Percentiles rank a stretch among this genome's conserved stretches.
Conservation (phyloP, 805 yeast genomes). For the Saccharomycopsis lassenensis region DNA sequence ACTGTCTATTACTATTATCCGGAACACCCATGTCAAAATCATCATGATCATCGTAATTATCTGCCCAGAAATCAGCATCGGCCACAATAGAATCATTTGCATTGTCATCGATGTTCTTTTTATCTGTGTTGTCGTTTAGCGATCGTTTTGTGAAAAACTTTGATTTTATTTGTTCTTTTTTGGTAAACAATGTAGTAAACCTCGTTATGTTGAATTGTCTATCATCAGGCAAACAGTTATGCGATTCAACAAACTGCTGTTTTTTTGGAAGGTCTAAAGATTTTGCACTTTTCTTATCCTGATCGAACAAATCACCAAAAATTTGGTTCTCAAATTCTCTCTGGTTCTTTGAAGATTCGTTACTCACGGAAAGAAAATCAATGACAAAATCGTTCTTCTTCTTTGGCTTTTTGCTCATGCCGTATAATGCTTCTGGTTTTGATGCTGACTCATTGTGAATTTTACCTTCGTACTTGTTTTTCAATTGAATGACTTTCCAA, state of each 20-base stretch:
- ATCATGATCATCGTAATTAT: neutral
- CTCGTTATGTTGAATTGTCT: neutral
- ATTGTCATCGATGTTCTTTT: neutral
- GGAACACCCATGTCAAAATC: too few species aligned
- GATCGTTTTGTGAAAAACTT: neutral
- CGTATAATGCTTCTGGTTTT: too few species aligned
- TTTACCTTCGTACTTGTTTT: slow-evolving; percentile 30
- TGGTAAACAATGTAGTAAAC: neutral
- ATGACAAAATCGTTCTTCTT: slow-evolving; percentile 31
- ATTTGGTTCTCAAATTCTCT: slow-evolving; percentile 30
- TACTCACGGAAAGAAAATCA: slow-evolving; percentile 30
- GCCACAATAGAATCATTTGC: neutral
- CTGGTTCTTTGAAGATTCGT: slow-evolving; percentile 21
- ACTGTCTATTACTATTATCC: too few species aligned
- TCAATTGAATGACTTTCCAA: slow-evolving; percentile 70
- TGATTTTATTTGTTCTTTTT: neutral
- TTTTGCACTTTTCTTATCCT: slow-evolving; percentile 27
- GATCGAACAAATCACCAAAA: too few species aligned
- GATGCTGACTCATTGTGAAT: too few species aligned
- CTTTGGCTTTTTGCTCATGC: too few species aligned
- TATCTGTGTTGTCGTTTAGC: too few species aligned
- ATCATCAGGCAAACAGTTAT: slow-evolving; percentile 42
- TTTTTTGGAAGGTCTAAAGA: slow-evolving; percentile 33
- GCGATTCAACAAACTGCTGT: slow-evolving; percentile 30
- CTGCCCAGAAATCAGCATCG: neutral